Conservation (phyloP, 1,284 basidiomycete species). For the Ceratobasidium theobromae region DNA sequence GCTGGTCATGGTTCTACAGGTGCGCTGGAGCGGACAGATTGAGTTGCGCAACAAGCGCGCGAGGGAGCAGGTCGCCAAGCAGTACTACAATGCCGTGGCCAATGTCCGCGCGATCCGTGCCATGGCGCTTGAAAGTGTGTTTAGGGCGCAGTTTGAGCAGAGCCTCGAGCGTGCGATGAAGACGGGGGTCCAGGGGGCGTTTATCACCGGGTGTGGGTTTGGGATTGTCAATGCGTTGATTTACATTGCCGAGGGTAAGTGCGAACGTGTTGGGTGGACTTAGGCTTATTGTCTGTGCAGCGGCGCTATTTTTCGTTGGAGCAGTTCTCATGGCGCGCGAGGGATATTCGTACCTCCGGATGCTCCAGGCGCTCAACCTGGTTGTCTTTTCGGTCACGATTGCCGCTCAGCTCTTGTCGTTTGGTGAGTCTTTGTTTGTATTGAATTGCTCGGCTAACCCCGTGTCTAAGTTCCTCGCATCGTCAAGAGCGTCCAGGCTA, state of each 20-base stretch:
- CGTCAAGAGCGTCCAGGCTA: constrained; percentile 77
- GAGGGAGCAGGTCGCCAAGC: constrained; percentile 80
- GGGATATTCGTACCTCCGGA: constrained; percentile 81
- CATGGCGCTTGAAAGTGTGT: constrained; percentile 84
- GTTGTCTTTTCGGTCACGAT: constrained; percentile 94
- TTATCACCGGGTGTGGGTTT: constrained; percentile 80
- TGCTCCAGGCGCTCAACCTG: constrained; percentile 88
- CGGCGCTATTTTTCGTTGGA: constrained; percentile 87
- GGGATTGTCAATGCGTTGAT: constrained; percentile 81
- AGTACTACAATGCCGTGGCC: constrained; percentile 86
- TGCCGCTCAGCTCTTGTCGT: constrained; percentile 83
- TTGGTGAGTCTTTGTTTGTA: constrained; percentile 61
- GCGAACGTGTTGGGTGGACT: neutral
- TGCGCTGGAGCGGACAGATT: constrained; percentile 64
- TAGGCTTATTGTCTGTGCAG: constrained; percentile 43
- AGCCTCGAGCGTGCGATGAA: constrained; percentile 62
- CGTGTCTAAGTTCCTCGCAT: constrained; percentile 68
- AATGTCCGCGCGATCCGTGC: constrained; percentile 86
- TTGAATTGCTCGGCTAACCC: constrained; percentile 15
- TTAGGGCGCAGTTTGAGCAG: constrained; percentile 66
- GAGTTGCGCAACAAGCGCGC: constrained; percentile 81
- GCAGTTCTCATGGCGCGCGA: constrained; percentile 78
- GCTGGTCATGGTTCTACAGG: constrained; percentile 70
- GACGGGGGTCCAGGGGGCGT: constrained; percentile 74
- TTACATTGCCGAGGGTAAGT: constrained; percentile 73